Percentiles rank a stretch among this genome's conserved stretches.
Conservation (phyloP, 1,139 yeast genomes). For the Debaryomyces sp. region DNA sequence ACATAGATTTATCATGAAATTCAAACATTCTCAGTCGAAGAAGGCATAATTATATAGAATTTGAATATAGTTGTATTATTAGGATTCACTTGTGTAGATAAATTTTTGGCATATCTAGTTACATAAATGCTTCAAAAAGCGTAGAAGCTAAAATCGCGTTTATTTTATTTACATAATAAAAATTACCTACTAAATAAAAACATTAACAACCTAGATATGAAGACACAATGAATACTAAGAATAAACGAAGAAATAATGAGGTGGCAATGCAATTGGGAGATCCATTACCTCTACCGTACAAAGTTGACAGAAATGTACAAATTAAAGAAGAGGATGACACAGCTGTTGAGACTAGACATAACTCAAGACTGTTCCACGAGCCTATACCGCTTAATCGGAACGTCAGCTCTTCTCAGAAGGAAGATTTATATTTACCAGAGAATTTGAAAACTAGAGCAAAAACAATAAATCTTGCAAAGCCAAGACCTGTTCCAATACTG, state of each 20-base stretch:
- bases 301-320: conserved; percentile 12
- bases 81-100: background rate
- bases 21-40: conserved; percentile 15
- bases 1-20: conserved; percentile 31
- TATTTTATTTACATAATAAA: conserved; percentile 8
- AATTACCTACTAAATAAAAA: background rate
- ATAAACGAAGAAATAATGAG: conserved; percentile 10
- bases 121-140: background rate
- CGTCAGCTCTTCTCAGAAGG: background rate
- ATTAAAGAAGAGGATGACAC: conserved; percentile 19
- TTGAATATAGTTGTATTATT: background rate
- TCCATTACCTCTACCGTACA: conserved; percentile 41
- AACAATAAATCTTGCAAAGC: conserved; percentile 1
- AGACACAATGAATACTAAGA: conserved; percentile 4
- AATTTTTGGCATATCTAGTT: background rate
- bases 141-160: conserved; percentile 6
- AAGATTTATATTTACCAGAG: background rate
- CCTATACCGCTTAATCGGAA: conserved; percentile 1
- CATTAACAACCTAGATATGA: background rate
- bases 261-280: conserved; percentile 28
- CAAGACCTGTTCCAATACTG: conserved; percentile 7
- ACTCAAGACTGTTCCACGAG: conserved; percentile 1
- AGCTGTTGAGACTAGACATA: conserved; percentile 18
- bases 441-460: background rate
- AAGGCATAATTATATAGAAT: background rate